These are phyloP conservation scores for Pyronema omphalodes DNA, from an alignment of 495 filamentous ascomycete species.

Conservation along the genomic window DNA sequence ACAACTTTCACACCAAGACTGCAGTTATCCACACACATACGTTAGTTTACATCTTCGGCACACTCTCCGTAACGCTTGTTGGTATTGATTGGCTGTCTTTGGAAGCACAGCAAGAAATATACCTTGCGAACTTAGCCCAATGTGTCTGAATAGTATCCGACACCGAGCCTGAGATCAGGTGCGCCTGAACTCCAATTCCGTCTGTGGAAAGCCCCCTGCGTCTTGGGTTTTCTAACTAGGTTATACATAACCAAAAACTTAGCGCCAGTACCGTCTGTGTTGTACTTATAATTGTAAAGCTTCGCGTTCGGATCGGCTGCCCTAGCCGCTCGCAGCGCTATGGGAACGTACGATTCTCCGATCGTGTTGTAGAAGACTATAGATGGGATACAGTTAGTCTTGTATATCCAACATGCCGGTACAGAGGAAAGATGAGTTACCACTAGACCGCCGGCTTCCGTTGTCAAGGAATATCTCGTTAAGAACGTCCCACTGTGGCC, in stretches of 20 bases:
- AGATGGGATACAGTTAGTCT: neutral
- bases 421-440: neutral
- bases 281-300: conserved; percentile 56
- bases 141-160: conserved; percentile 1
- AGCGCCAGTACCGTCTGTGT: conserved; percentile 36
- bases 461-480: conserved; percentile 36
- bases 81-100: neutral
- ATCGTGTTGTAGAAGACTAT: conserved; percentile 28
- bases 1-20: conserved; percentile 36
- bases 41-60: too few species aligned
- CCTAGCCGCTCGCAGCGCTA: conserved; percentile 32
- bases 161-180: conserved; percentile 35
- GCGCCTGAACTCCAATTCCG: conserved; percentile 40
- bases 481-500: conserved; percentile 37
- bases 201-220: conserved; percentile 36
- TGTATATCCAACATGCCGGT: too few species aligned
- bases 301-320: conserved; percentile 32
- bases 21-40: neutral
- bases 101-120: neutral
- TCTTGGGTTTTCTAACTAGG: conserved; percentile 32
- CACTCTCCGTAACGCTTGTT: neutral
- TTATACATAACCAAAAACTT: conserved; percentile 31
- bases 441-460: conserved; percentile 26
- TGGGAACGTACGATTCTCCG: conserved; percentile 30
- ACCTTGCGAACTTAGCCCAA: conserved; percentile 1